Evolutionary conservation across 495 filamentous ascomycete genomes (phyloP), one percentile per base, ranked within the genome.

Genomic region (Emericellopsis terricola): DNA sequence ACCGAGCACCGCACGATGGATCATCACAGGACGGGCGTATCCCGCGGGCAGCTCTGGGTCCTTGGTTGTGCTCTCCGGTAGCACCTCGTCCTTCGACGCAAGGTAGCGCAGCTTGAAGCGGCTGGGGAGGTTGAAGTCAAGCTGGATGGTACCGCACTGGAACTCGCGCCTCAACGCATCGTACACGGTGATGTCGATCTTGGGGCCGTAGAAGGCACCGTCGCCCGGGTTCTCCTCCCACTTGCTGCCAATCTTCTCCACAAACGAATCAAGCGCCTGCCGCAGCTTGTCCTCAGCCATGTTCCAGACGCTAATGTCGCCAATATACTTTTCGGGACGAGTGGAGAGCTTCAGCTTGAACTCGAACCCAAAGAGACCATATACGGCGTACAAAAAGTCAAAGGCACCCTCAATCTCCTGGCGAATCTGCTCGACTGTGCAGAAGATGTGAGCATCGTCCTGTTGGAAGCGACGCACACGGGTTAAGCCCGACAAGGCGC

Each of bases 281-380:
- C 71, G 73, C 32, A 96, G 64, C 48, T 77, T 78, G 3, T 57
- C 63, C 49, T 96, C 91, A 14, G 89, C 91, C 28, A 69, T 62
- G 47, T 94, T 56, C 91, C 89, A 97, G 0, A 79, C 87, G 44
- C 74, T 71, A n/a, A 81, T 59, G 15, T 82, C 68, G 30, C 89
- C 89, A 39, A 96, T 70, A 46, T 67, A 92, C 43, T 91, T 87
- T 36, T 97, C 89, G 0, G 91, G 89, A 28, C 86, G 73, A 8
- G 89, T 97, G 27, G 85, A 94, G 3, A 97, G 70, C 59, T 92
- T 93, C 43, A 97, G 55, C 60, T 85, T 89, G 68, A 94, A 96
- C n/a, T 74, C 76, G 47, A 94, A 94, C 3, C 85, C 89, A 41
- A 94, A 76, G 17, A 86, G 65, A 9, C 86, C 84, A 45, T 96